Evolutionary conservation across 305 asterid genomes (phyloP), one percentile per base, ranked within the genome.

Genomic region (Fraxinus paxiana): DNA sequence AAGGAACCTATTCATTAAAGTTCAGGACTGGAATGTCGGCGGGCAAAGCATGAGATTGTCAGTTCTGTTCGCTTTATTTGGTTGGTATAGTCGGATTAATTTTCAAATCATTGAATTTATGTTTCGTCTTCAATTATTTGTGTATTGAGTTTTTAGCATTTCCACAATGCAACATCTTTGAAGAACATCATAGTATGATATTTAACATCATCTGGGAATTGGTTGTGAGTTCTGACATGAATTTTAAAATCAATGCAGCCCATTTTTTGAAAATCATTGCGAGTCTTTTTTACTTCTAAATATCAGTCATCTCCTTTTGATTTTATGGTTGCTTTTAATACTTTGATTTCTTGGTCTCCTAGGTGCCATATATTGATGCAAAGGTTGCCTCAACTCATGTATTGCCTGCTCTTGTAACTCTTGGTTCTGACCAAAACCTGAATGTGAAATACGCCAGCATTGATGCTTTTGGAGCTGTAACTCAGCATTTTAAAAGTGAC

Each of bases 141-240:
- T 80, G 65, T 77, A 56, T 76, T 89, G 86, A 86, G 77, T 18
- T 33, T 24, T 83, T 30, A 79, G 75, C 41, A 73, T 63, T 70
- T 87, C 63, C 18, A 18, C 77, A 75, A 80, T 87, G 95, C 98
- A 96, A 98, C 86, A 96, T 93, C 78, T 89, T 85, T 69, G 94
- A 91, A 86, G 98, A 91, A 83, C 91, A 96, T 85, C 98, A 90
- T 70, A 84, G 81, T 75, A 88, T 92, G 89, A 88, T 93, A 80
- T 92, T 96, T 86, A 90, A 92, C 87, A 94, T 94, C 82, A 89
- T 94, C 18, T 96, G 99, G 99, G 98, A 94, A 88, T 92, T 96
- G 98, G 92, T 96, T 28, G 96, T 92, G 77, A 96, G 93, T 84
- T 86, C 97, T 75, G 91, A 91, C 75, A 85, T 85, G 71, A 86